Evolutionary conservation across 108 stramenopile species (phyloP), one percentile per base, ranked within the genome.

Genomic region (Nitzschia sp.): DNA sequence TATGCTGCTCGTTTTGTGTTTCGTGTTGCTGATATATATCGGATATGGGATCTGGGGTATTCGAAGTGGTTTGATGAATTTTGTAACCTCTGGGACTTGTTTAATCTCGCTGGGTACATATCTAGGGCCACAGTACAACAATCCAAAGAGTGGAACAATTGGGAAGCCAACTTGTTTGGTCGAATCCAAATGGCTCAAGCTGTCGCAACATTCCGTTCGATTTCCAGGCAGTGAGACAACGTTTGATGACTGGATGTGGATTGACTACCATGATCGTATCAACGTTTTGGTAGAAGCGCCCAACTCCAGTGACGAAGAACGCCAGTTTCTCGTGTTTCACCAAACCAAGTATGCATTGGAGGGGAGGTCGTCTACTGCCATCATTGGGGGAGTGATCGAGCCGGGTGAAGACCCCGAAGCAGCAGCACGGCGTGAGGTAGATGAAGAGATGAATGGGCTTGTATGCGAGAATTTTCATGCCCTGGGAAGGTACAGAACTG

Each of bases 221-320:
- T 65, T 87, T 34, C 67, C 73, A 37, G 69, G 65, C 1, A 70
- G 72, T 22, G 53, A 79, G 42, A 61, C 41, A 0, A 67, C 83
- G 3, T 86, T 90, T 39, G 76, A 87, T 54, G 92, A 93, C 70
- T 93, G 92, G 92, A 59, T 93, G 22, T 93, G 80, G 77, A 86
- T 93, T 46, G 92, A 93, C 56, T 93, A 93, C 73, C 86, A 93
- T 65, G 92, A 93, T 83, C 74, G 89, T 42, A 86, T 93, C 62
- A 90, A 90, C 66, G 89, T 93, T 8, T 72, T 93, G 0, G 92
- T 93, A 10, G 77, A 93, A 63, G 80, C 65, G 17, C 65, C 66
- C 22, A 53, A 54, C 20, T 19, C 26, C 14, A 7, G n/a, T n/a
- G 53, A 41, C 22, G 60, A 69, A 12, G 82, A 86, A 24, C 51